Evolutionary conservation across 2,329 filamentous ascomycete species (phyloP).

Genomic region (Dothiorella sarmentorum): DNA sequence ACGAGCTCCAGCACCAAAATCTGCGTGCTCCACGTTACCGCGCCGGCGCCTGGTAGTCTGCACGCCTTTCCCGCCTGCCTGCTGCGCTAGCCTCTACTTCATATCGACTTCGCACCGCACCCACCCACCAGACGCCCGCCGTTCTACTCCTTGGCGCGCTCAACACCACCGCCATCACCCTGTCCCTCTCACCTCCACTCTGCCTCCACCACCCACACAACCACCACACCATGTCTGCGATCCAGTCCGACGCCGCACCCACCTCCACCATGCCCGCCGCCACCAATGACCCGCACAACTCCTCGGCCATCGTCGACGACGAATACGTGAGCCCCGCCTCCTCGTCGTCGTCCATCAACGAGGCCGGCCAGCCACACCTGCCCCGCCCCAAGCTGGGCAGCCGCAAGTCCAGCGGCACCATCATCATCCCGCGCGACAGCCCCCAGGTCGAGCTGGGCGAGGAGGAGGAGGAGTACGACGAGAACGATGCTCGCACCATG

Average conservation of each 20-base stretch:
- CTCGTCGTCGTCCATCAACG: slow-evolving; percentile 18
- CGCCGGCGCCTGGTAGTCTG: slow-evolving; percentile 16
- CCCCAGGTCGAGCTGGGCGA: slow-evolving; percentile 69
- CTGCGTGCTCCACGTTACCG: slow-evolving; percentile 15
- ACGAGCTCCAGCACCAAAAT: slow-evolving; percentile 11
- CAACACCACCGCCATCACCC: not conserved
- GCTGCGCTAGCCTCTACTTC: slow-evolving; percentile 14
- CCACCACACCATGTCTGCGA: slow-evolving; percentile 15
- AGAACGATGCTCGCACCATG: slow-evolving; percentile 90
- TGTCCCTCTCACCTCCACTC: not conserved
- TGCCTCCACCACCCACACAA: not conserved
- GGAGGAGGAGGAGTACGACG: slow-evolving; percentile 72
- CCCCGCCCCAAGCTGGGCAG: slow-evolving; percentile 65
- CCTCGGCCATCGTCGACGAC: slow-evolving; percentile 18
- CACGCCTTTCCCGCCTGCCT: slow-evolving; percentile 12
- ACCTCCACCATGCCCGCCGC: slow-evolving; percentile 8
- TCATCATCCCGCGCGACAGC: slow-evolving; percentile 76
- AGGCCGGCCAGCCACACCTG: slow-evolving; percentile 11
- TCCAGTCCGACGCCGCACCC: slow-evolving; percentile 14
- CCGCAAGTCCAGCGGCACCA: slow-evolving; percentile 76
- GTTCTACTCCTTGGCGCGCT: slow-evolving; percentile 14
- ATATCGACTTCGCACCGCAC: slow-evolving; percentile 13
- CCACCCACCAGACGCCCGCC: slow-evolving; percentile 1
- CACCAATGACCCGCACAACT: slow-evolving; percentile 15
- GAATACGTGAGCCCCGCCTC: slow-evolving; percentile 18